Conservation (phyloP, 2,329 filamentous ascomycete genomes). For the Plenodomus biglobosus region DNA sequence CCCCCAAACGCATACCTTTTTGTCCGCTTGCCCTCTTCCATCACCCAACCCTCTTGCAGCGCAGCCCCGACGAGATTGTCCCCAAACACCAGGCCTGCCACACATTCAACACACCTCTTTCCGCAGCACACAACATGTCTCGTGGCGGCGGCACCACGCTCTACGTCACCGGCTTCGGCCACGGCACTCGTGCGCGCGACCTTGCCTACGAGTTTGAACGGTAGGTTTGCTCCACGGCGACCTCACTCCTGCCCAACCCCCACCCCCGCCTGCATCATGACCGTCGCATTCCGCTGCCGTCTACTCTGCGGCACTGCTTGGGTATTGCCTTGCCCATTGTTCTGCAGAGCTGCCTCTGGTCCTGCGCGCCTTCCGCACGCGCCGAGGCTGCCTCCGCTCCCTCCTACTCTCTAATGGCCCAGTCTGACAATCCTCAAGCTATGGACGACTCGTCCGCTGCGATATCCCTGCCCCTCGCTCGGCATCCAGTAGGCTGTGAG, state of each 20-base stretch:
- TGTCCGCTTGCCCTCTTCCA: slow-evolving; percentile 15
- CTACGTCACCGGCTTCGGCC: slow-evolving; percentile 98
- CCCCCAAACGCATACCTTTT: slow-evolving; percentile 12
- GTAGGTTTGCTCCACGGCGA: slow-evolving; percentile 66
- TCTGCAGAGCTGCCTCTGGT: slow-evolving; percentile 1
- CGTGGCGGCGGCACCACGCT: slow-evolving; percentile 88
- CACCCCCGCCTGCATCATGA: slow-evolving; percentile 34
- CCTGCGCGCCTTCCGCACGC: slow-evolving; percentile 10
- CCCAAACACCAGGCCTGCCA: no score
- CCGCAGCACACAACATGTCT: slow-evolving; percentile 65
- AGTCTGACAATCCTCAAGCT: slow-evolving; percentile 65
- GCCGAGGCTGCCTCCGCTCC: slow-evolving; percentile 8
- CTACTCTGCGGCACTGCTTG: slow-evolving; percentile 1
- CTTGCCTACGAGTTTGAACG: slow-evolving; percentile 99
- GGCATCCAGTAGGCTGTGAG: slow-evolving; percentile 92
- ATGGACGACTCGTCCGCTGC: slow-evolving; percentile 95
- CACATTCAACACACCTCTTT: slow-evolving; percentile 6
- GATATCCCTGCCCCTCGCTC: slow-evolving; percentile 96
- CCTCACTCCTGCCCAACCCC: slow-evolving; percentile 39
- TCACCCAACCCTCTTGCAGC: slow-evolving; percentile 11
- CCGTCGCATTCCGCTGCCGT: slow-evolving; percentile 24
- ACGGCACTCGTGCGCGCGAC: slow-evolving; percentile 97
- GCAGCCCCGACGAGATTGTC: no score
- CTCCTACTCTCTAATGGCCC: slow-evolving; percentile 30
- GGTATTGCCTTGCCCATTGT: background rate